These are phyloP conservation scores for Quercus rubra DNA, from an alignment of 306 rosid genomes.

Conservation along the genomic window DNA sequence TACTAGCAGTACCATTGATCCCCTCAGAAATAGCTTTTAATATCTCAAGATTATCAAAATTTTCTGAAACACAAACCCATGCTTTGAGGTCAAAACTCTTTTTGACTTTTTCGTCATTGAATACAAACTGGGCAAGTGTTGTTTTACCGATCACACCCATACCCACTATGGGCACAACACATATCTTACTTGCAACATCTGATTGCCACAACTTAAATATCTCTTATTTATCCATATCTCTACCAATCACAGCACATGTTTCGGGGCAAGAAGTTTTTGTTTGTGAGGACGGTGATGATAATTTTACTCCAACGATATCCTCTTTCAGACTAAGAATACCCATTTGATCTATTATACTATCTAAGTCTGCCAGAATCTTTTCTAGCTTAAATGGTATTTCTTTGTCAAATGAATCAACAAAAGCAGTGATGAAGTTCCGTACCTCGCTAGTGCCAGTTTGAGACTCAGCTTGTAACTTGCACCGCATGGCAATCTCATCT, in stretches of 20 bases:
- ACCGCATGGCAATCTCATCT: slow-evolving; percentile 7
- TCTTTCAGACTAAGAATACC: no score
- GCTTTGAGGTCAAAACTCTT: background rate
- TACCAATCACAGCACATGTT: background rate
- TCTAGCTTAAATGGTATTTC: no score
- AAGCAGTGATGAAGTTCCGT: background rate
- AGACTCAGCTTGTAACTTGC: slow-evolving; percentile 9
- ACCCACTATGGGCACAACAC: background rate
- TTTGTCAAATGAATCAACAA: background rate
- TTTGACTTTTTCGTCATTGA: background rate
- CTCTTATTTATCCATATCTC: background rate
- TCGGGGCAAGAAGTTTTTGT: background rate
- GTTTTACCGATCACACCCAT: background rate
- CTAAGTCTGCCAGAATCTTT: no score
- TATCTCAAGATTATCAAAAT: slow-evolving; percentile 1
- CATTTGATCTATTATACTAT: no score
- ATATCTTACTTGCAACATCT: background rate
- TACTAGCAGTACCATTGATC: background rate
- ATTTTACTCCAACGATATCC: no score
- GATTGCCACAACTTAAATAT: background rate
- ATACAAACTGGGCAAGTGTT: slow-evolving; percentile 1
- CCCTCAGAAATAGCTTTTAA: background rate
- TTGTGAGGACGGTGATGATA: no score
- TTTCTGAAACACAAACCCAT: background rate
- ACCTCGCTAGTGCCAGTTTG: background rate